Evolutionary conservation across 2,329 filamentous ascomycete species (phyloP).

Genomic region (Diaporthe sp.): DNA sequence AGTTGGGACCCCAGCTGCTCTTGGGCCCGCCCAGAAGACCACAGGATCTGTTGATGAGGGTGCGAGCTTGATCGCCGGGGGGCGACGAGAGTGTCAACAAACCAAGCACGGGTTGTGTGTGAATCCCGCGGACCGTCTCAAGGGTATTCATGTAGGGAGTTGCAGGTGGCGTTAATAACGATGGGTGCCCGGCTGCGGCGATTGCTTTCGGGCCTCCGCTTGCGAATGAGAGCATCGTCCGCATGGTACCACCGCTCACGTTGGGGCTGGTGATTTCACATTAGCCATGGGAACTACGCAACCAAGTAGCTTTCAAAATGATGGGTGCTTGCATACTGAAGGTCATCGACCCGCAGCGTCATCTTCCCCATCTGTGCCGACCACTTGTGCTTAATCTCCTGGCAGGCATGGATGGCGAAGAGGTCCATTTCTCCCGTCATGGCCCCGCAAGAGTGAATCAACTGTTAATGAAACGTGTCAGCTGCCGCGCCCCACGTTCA

Average conservation of each 20-base stretch:
- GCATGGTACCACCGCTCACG: constrained; percentile 27
- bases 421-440: constrained; percentile 26
- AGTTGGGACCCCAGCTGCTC: constrained; percentile 39
- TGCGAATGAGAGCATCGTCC: constrained; percentile 26
- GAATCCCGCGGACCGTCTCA: constrained; percentile 32
- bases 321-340: background rate
- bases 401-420: constrained; percentile 2
- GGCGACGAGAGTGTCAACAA: constrained; percentile 37
- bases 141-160: constrained; percentile 18
- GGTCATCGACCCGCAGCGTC: background rate
- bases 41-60: constrained; percentile 39
- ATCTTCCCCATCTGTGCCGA: constrained; percentile 17
- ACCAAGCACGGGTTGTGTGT: constrained; percentile 35
- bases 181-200: constrained; percentile 23
- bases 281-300: background rate
- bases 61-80: constrained; percentile 37
- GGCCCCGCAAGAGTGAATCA: constrained; percentile 14
- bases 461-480: background rate
- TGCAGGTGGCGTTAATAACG: constrained; percentile 7
- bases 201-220: constrained; percentile 30
- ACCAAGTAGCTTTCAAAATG: background rate
- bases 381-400: background rate
- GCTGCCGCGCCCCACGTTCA: background rate
- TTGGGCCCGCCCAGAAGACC: constrained; percentile 36
- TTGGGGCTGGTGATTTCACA: background rate